Evolutionary conservation across 345 rosid species (phyloP).

Genomic region (Murraya koenigii): DNA sequence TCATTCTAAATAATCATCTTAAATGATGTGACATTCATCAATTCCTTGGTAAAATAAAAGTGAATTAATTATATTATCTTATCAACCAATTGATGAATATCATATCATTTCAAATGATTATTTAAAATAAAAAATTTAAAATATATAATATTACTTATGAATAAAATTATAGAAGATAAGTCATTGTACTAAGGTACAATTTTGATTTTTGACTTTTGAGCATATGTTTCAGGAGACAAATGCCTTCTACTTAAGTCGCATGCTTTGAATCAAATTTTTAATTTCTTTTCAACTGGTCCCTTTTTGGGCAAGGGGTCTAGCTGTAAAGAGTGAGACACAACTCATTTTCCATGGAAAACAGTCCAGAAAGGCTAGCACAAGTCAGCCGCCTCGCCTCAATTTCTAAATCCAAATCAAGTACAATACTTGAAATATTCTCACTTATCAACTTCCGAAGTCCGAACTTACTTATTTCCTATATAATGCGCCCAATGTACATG

Average conservation of each 20-base stretch:
- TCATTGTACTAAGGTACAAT: background rate
- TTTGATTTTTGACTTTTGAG: too few species aligned
- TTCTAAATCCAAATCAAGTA: background rate
- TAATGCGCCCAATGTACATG: background rate
- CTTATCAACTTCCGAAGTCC: background rate
- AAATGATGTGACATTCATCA: too few species aligned
- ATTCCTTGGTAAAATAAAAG: too few species aligned
- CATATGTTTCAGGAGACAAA: background rate
- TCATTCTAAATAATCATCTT: too few species aligned
- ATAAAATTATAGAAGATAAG: background rate
- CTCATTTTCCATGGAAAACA: constrained; percentile 9
- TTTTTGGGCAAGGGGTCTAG: constrained; percentile 1
- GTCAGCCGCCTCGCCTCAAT: constrained; percentile 10
- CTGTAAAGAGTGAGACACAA: constrained; percentile 23
- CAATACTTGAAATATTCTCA: background rate
- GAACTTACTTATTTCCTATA: background rate
- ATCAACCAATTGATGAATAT: too few species aligned
- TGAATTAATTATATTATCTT: too few species aligned
- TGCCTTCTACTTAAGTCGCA: background rate
- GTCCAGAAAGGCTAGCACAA: constrained; percentile 13
- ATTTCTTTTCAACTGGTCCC: background rate
- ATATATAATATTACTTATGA: too few species aligned
- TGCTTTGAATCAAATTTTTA: background rate
- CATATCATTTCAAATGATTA: too few species aligned
- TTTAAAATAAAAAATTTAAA: too few species aligned